Conservation (phyloP, 768 basidiomycete species). For the Phlegmacium glaucopus region DNA sequence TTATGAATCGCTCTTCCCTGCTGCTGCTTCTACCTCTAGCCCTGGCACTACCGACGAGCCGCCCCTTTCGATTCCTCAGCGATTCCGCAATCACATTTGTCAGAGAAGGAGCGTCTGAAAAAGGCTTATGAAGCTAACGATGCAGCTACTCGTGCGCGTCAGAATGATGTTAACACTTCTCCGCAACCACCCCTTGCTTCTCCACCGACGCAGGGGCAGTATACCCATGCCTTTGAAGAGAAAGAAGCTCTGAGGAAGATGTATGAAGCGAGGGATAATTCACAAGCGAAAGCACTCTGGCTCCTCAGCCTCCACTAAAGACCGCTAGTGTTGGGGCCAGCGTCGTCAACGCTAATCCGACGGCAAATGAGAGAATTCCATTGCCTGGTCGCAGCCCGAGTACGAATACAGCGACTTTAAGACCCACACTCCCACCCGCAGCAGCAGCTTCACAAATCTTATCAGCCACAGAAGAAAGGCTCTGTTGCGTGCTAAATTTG, state of each 20-base stretch:
- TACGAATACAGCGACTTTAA: constrained; percentile 12
- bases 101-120: constrained; percentile 72
- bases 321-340: constrained; percentile 18
- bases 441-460: constrained; percentile 30
- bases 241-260: constrained; percentile 56
- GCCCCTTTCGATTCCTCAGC: constrained; percentile 51
- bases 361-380: constrained; percentile 11
- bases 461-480: constrained; percentile 80
- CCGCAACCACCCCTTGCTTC: constrained; percentile 14
- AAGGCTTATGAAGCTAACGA: constrained; percentile 66
- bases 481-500: constrained; percentile 58
- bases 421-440: constrained; percentile 36
- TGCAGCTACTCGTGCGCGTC: constrained; percentile 39
- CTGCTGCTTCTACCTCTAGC: constrained; percentile 23
- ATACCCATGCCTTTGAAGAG: constrained; percentile 35
- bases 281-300: constrained; percentile 16
- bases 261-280: constrained; percentile 53
- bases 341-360: constrained; percentile 7
- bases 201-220: constrained; percentile 21
- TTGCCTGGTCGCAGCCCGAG: constrained; percentile 19
- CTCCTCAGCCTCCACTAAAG: constrained; percentile 15
- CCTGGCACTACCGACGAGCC: constrained; percentile 33
- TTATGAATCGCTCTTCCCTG: constrained; percentile 61
- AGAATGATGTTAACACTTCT: constrained; percentile 14
- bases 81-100: constrained; percentile 34